These are phyloP conservation scores for Phytophthora sojae DNA, from an alignment of 352 stramenopile species.

Conservation along the genomic window DNA sequence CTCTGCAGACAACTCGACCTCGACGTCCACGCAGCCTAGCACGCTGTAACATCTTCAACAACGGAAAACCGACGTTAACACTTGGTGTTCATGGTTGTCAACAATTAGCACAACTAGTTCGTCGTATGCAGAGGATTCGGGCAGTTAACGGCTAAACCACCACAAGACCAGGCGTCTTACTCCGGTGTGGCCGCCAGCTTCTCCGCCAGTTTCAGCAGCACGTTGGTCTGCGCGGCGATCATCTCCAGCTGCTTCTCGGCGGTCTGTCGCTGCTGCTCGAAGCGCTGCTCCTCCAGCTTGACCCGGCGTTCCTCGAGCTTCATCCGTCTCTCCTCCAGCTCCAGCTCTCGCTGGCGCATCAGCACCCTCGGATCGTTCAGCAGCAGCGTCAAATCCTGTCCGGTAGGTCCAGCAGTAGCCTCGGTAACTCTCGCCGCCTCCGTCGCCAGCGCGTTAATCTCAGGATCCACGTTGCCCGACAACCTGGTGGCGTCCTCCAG, in stretches of 20 bases:
- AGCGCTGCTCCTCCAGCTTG: conserved; percentile 36
- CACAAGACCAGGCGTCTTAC: not conserved
- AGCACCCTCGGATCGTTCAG: conserved; percentile 32
- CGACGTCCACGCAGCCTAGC: conserved; percentile 24
- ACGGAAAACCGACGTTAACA: no score
- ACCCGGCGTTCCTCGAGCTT: conserved; percentile 31
- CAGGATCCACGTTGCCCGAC: conserved; percentile 3
- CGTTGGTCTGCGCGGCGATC: conserved; percentile 36
- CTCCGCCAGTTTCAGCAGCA: conserved; percentile 35
- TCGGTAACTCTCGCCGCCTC: conserved; percentile 1
- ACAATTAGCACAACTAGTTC: no score
- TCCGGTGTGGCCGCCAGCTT: conserved; percentile 17
- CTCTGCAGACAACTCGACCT: conserved; percentile 22
- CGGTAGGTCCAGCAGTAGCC: not conserved
- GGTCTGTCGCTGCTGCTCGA: conserved; percentile 33
- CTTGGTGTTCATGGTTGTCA: no score
- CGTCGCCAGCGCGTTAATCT: conserved; percentile 1
- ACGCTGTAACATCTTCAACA: no score
- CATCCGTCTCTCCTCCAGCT: conserved; percentile 31
- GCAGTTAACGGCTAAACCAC: not conserved
- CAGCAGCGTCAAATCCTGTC: conserved; percentile 20
- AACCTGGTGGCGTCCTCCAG: conserved; percentile 27
- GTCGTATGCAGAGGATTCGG: not conserved
- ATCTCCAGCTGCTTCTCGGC: conserved; percentile 39
- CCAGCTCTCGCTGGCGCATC: conserved; percentile 31